phyloP scores from a whole-genome alignment of 2,329 filamentous ascomycete species.

The Pestalotiopsis sp. region DNA sequence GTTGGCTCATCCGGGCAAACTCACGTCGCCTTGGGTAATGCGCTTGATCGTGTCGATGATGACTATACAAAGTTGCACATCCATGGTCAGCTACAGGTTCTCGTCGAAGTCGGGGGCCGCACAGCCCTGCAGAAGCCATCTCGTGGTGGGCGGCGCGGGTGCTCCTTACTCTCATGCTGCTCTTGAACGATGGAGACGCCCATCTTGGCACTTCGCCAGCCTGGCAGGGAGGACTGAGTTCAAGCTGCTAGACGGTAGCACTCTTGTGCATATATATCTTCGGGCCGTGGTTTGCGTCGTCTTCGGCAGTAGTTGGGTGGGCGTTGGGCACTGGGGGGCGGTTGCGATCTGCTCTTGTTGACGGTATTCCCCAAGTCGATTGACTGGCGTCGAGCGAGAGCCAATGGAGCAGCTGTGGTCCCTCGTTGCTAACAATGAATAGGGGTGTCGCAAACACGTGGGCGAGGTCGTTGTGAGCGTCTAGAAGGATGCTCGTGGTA shows the following conservation, averaged over 20 bases:
- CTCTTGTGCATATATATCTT: background rate
- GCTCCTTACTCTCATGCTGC: constrained; percentile 71
- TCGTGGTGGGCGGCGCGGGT: constrained; percentile 6
- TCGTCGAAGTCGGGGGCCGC: background rate
- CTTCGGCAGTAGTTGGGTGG: background rate
- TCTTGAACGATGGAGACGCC: constrained; percentile 82
- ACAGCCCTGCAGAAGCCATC: background rate
- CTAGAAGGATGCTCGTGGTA: background rate
- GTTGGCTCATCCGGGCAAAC: constrained; percentile 27
- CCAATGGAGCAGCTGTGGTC: background rate
- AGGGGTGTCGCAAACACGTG: background rate
- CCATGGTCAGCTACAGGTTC: constrained; percentile 6
- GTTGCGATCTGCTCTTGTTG: background rate
- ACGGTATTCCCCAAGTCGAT: background rate
- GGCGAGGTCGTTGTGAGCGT: background rate
- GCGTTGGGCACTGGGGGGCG: background rate
- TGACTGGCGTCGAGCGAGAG: background rate
- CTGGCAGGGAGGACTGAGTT: constrained; percentile 11
- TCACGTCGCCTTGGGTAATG: constrained; percentile 81
- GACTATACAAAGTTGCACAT: constrained; percentile 46
- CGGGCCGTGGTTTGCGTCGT: background rate
- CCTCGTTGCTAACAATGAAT: background rate
- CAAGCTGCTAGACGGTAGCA: background rate
- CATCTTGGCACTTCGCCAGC: constrained; percentile 60
- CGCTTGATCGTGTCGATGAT: constrained; percentile 75